phyloP scores from a whole-genome alignment of 345 rosid genomes.

The Conringia planisiliqua region DNA sequence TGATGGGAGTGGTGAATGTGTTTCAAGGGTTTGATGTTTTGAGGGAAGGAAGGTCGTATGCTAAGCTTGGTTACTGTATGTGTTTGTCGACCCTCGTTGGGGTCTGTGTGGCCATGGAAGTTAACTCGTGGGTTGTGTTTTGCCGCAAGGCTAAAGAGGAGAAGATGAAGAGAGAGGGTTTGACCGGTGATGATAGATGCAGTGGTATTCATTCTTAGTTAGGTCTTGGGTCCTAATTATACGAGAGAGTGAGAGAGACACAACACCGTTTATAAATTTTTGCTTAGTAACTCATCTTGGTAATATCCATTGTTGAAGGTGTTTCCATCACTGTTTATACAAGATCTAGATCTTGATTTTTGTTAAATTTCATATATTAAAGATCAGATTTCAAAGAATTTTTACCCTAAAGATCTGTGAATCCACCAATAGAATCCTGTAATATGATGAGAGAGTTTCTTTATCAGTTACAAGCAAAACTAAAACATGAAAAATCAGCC shows the following conservation, averaged over 20 bases:
- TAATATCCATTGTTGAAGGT: conserved; percentile 1
- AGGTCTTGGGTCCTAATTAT: conserved; percentile 22
- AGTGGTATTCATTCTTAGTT: conserved; percentile 28
- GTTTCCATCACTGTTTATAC: conserved; percentile 3
- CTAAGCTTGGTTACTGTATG: conserved; percentile 68
- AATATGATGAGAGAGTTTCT: no score
- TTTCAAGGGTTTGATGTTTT: conserved; percentile 92
- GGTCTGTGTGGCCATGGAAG: conserved; percentile 80
- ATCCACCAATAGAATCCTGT: not conserved
- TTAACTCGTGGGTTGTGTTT: conserved; percentile 90
- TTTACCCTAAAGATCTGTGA: not conserved
- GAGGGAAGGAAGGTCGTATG: conserved; percentile 69
- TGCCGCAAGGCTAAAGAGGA: conserved; percentile 93
- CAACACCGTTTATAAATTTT: not conserved
- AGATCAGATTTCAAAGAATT: not conserved
- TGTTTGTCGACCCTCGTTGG: conserved; percentile 72
- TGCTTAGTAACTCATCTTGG: not conserved
- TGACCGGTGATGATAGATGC: conserved; percentile 31
- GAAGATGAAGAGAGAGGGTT: conserved; percentile 79
- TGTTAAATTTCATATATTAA: not conserved
- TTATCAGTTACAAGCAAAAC: no score
- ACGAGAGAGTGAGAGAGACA: not conserved
- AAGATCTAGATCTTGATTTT: conserved; percentile 16
- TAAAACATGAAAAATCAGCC: no score
- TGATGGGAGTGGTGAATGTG: conserved; percentile 91